phyloP scores from a whole-genome alignment of 495 filamentous ascomycete species.

The Rostrohypoxylon terebratum region DNA sequence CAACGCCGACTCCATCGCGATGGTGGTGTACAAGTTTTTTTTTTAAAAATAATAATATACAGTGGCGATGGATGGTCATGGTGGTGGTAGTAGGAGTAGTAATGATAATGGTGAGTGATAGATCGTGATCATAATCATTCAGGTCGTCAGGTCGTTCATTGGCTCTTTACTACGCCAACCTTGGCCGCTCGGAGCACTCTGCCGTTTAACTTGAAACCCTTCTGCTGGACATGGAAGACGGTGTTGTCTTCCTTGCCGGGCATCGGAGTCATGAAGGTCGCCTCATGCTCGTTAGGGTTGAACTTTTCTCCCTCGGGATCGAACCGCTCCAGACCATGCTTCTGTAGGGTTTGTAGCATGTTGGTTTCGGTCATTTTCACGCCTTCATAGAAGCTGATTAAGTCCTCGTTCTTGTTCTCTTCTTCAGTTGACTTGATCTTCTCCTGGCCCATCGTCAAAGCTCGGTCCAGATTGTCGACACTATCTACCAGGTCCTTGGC shows the following conservation, averaged over 20 bases:
- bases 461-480: slow-evolving; percentile 97
- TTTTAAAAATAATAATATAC: slow-evolving; percentile 43
- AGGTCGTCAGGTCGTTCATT: slow-evolving; percentile 46
- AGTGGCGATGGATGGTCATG: slow-evolving; percentile 24
- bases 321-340: slow-evolving; percentile 93
- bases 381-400: slow-evolving; percentile 84
- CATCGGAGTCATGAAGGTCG: slow-evolving; percentile 89
- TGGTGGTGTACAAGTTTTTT: slow-evolving; percentile 44
- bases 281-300: slow-evolving; percentile 96
- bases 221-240: slow-evolving; percentile 92
- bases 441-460: slow-evolving; percentile 82
- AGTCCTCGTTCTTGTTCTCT: slow-evolving; percentile 70
- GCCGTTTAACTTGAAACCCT: slow-evolving; percentile 93
- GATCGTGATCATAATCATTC: not conserved
- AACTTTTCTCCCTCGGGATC: slow-evolving; percentile 83
- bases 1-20: slow-evolving; percentile 46
- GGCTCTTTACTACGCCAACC: slow-evolving; percentile 86
- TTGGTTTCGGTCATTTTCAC: slow-evolving; percentile 94
- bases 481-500: slow-evolving; percentile 92
- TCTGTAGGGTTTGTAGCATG: slow-evolving; percentile 87
- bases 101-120: not conserved
- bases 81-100: not conserved
- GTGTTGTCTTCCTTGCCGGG: slow-evolving; percentile 87
- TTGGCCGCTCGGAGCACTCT: slow-evolving; percentile 90
- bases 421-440: slow-evolving; percentile 69